phyloP scores from a whole-genome alignment of 2,329 filamentous ascomycete genomes.

The Gliomastix tumulicola region DNA sequence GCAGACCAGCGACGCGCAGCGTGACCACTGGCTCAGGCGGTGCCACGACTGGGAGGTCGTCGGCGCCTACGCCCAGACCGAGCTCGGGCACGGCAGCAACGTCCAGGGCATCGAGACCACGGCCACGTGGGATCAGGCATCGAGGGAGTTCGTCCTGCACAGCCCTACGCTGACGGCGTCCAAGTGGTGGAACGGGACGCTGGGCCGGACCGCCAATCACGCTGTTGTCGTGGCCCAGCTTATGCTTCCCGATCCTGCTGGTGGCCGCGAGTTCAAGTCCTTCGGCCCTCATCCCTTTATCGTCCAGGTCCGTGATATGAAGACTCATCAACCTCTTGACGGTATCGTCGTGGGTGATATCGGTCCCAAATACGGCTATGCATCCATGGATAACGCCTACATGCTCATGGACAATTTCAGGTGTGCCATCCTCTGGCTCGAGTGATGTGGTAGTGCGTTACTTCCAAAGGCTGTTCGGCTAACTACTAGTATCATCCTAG shows the following conservation, averaged over 20 bases:
- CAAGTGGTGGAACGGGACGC: slow-evolving; percentile 80
- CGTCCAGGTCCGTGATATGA: slow-evolving; percentile 63
- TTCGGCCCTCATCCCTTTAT: slow-evolving; percentile 74
- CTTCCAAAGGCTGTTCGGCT: no score
- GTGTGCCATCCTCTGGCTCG: background rate
- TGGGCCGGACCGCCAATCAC: slow-evolving; percentile 69
- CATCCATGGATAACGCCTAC: slow-evolving; percentile 79
- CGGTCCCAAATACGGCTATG: slow-evolving; percentile 73
- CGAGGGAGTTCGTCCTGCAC: slow-evolving; percentile 60
- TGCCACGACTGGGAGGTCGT: background rate
- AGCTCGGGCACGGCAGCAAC: slow-evolving; percentile 4
- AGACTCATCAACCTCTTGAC: slow-evolving; percentile 62
- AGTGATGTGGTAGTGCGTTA: no score
- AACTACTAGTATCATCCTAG: background rate
- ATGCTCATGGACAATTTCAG: slow-evolving; percentile 63
- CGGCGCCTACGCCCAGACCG: slow-evolving; percentile 3
- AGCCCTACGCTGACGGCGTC: slow-evolving; percentile 67
- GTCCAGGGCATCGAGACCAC: slow-evolving; percentile 3
- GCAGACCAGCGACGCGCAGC: background rate
- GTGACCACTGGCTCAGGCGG: background rate
- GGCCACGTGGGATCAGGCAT: slow-evolving; percentile 3
- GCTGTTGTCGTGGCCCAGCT: slow-evolving; percentile 76
- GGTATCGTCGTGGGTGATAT: slow-evolving; percentile 72
- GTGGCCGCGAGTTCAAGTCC: slow-evolving; percentile 45
- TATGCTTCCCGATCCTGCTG: slow-evolving; percentile 32